Base-by-base conservation (phyloP, 345 rosid species). In the Nasturtium officinale region DNA sequence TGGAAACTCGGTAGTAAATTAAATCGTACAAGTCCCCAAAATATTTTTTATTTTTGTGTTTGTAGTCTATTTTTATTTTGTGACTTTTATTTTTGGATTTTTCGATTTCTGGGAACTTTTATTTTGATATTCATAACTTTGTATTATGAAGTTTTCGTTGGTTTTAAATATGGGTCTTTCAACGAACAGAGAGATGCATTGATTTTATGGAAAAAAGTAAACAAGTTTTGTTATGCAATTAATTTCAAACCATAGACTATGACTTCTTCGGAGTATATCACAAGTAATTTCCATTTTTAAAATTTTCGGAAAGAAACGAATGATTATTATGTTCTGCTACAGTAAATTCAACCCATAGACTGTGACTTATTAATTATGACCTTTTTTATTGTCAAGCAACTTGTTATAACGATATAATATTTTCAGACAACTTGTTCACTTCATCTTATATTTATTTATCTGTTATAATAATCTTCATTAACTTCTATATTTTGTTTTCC, bases 401-500 rank as follows among this genome's bases (percentile, higher is more conserved):
- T 60, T 37, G 40, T 13, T 20, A 63, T 46, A 56, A 47, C 37
- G 7, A 7, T 33, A 2, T 33, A n/a, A n/a, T n/a, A n/a, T 38
- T 32, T 55, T 5, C 7, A 45, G 15, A 17, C n/a, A 23, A 18
- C 15, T 5, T n/a, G 40, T 45, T 38, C 55, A 28, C 18, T 58
- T 57, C 33, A 33, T 37, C 60, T 47, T 13, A 35, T 17, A 18
- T 58, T 0, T 54, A 16, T n/a, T 80, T 80, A 51, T 12, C 61
- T n/a, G 62, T 78, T 8, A 50, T 81, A n/a, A 53, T 21, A 40
- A 78, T 48, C 30, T 48, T 65, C 18, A 9, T 28, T 53, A 83
- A 85, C 29, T 78, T 78, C 29, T 79, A 5, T 25, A 78, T 82
- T 76, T 65, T 81, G 37, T 33, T 43, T 85, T 81, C 3, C 3